Conservation (phyloP, 2,329 filamentous ascomycete species). For the Leptographium procerum region DNA sequence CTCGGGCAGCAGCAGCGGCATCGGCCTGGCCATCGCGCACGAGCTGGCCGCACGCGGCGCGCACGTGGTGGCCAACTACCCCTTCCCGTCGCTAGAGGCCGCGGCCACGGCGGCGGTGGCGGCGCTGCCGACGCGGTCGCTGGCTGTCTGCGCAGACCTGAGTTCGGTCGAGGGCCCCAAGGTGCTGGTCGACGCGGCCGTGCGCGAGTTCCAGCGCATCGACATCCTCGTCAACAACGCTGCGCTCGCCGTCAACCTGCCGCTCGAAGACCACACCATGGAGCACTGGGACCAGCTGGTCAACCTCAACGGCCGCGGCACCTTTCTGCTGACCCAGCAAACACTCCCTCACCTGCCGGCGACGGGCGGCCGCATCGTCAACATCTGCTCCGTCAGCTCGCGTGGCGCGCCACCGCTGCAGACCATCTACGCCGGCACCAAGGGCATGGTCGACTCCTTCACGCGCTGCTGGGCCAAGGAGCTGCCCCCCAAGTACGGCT, state of each 20-base stretch:
- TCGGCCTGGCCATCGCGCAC: constrained; percentile 31
- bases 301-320: constrained; percentile 44
- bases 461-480: constrained; percentile 49
- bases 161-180: constrained; percentile 24
- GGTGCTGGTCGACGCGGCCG: constrained; percentile 23
- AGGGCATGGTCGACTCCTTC: constrained; percentile 45
- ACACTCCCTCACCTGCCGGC: constrained; percentile 36
- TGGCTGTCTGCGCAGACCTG: constrained; percentile 32
- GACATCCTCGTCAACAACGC: constrained; percentile 16
- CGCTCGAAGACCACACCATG: constrained; percentile 28
- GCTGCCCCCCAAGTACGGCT: constrained; percentile 37
- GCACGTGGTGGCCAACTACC: constrained; percentile 37
- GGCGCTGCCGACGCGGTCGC: constrained; percentile 18
- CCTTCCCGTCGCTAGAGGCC: constrained; percentile 18
- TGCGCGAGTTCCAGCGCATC: constrained; percentile 10
- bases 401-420: constrained; percentile 16
- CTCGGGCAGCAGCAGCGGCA: constrained; percentile 30
- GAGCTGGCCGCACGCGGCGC: constrained; percentile 34
- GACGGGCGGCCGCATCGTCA: constrained; percentile 37
- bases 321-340: constrained; percentile 41
- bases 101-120: constrained; percentile 20
- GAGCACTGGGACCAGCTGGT: constrained; percentile 43
- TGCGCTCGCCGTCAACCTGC: constrained; percentile 19
- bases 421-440: constrained; percentile 11
- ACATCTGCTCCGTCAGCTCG: constrained; percentile 44